These are phyloP conservation scores for Trypanosoma conorhini DNA, from an alignment of 208 protist genomes.

Conservation along the genomic window DNA sequence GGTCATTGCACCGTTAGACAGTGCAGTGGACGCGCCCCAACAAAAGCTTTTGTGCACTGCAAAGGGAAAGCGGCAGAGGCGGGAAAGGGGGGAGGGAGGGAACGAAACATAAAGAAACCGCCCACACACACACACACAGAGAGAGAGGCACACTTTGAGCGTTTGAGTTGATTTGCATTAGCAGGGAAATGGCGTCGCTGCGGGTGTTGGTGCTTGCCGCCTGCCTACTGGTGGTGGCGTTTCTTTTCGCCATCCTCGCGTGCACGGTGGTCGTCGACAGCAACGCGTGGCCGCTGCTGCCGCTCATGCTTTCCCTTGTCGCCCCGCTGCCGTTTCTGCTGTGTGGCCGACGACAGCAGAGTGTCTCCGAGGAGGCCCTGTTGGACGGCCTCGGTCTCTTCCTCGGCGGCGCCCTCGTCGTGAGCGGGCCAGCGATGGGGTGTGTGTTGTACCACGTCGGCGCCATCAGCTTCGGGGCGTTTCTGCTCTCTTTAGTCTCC, in stretches of 20 bases:
- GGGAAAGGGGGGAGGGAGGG: too few relatives aligned
- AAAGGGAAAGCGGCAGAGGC: too few relatives aligned
- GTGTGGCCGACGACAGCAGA: constrained; percentile 30
- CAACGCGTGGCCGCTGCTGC: constrained; percentile 63
- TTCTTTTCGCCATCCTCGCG: constrained; percentile 59
- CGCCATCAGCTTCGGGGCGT: constrained; percentile 40
- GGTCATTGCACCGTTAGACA: too few relatives aligned
- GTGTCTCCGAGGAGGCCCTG: constrained; percentile 9
- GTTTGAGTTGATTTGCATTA: not conserved
- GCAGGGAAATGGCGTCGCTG: constrained; percentile 39
- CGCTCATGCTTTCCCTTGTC: constrained; percentile 52
- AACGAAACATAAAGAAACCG: too few relatives aligned
- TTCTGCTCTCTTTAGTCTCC: constrained; percentile 43
- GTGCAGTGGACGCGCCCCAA: too few relatives aligned
- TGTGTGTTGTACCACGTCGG: constrained; percentile 65
- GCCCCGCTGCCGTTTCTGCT: constrained; percentile 63
- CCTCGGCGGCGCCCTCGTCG: constrained; percentile 51
- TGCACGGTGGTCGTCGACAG: constrained; percentile 44
- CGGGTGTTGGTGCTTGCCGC: constrained; percentile 53
- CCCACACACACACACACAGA: not conserved
- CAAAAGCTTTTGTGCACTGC: too few relatives aligned
- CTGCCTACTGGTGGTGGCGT: constrained; percentile 46
- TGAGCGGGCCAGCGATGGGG: constrained; percentile 54
- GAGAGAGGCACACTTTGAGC: not conserved
- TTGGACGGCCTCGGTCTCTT: constrained; percentile 61